Conservation (phyloP, 495 filamentous ascomycete species). For the Hypoxylon lenormandii region DNA sequence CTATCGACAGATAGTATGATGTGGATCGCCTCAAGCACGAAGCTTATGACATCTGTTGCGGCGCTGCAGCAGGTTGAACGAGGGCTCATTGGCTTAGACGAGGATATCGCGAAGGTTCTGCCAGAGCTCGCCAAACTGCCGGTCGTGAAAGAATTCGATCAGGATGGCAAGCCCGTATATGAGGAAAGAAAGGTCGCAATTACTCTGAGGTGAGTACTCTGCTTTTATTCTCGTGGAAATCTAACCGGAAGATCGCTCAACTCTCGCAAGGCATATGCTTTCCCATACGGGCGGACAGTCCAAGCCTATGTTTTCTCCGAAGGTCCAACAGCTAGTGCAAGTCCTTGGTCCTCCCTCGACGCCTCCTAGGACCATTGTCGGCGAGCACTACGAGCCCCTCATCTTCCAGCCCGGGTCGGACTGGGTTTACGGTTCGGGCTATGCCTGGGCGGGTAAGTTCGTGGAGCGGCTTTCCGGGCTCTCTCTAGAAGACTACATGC, state of each 20-base stretch:
- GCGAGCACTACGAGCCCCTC: conserved; percentile 53
- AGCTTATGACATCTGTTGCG: conserved; percentile 53
- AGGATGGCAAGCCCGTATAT: conserved; percentile 35
- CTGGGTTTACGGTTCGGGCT: conserved; percentile 50
- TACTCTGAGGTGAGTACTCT: conserved; percentile 39
- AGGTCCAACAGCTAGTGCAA: conserved; percentile 36
- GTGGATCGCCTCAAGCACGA: conserved; percentile 52
- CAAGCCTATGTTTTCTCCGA: conserved; percentile 27
- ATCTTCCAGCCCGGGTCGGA: conserved; percentile 51
- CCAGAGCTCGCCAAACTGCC: conserved; percentile 48
- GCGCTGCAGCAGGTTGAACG: conserved; percentile 53
- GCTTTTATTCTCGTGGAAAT: conserved; percentile 7
- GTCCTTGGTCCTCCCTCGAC: conserved; percentile 37
- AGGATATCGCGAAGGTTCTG: conserved; percentile 45
- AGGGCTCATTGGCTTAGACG: conserved; percentile 48
- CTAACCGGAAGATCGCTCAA: conserved; percentile 30
- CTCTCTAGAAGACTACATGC: conserved; percentile 50
- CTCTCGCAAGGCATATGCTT: conserved; percentile 40
- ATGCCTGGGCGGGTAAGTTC: conserved; percentile 53
- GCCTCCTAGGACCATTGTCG: conserved; percentile 38
- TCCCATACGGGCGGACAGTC: conserved; percentile 42
- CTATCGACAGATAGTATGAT: conserved; percentile 43
- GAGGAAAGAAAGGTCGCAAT: conserved; percentile 39
- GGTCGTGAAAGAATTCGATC: conserved; percentile 47
- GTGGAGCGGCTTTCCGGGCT: conserved; percentile 46